phyloP scores from a whole-genome alignment of 1,284 basidiomycete species.

The Moniliophthora roreri region DNA sequence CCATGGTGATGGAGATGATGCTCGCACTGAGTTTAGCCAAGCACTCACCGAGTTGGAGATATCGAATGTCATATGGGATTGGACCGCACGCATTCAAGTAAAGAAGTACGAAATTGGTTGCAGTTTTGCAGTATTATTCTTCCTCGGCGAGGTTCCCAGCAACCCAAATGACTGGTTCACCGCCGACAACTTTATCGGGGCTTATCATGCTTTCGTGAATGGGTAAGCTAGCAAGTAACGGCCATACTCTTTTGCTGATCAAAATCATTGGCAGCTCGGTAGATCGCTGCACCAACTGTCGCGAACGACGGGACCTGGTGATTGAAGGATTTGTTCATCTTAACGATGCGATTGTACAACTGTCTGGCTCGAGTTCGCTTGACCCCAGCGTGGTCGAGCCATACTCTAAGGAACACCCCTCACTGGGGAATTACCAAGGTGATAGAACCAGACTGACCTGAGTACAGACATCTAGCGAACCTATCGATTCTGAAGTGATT shows the following conservation, averaged over 20 bases:
- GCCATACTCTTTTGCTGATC: too few relatives aligned
- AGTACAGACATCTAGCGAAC: conserved; percentile 6
- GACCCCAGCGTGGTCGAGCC: conserved; percentile 36
- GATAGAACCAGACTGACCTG: neutral
- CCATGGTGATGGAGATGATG: too few relatives aligned
- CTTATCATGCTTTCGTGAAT: conserved; percentile 41
- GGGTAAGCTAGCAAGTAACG: neutral
- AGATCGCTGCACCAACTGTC: conserved; percentile 40
- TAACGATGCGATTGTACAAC: conserved; percentile 32
- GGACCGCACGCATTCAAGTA: conserved; percentile 39
- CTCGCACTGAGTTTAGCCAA: neutral
- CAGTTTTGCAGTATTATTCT: conserved; percentile 42
- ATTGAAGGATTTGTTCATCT: conserved; percentile 58
- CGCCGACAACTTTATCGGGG: conserved; percentile 34
- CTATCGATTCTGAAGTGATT: conserved; percentile 1
- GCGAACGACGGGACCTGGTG: conserved; percentile 29
- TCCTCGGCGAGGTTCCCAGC: conserved; percentile 38
- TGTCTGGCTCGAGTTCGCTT: conserved; percentile 28
- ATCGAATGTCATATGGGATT: conserved; percentile 29
- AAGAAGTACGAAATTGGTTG: conserved; percentile 41
- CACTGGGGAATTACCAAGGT: conserved; percentile 39
- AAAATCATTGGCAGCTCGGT: conserved; percentile 24
- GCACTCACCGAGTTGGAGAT: neutral
- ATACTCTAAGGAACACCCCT: conserved; percentile 34
- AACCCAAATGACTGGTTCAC: conserved; percentile 33